Evolutionary conservation across 1,284 basidiomycete species (phyloP), one percentile per base, ranked within the genome.

Genomic region (Fomitiporia mediterranea): DNA sequence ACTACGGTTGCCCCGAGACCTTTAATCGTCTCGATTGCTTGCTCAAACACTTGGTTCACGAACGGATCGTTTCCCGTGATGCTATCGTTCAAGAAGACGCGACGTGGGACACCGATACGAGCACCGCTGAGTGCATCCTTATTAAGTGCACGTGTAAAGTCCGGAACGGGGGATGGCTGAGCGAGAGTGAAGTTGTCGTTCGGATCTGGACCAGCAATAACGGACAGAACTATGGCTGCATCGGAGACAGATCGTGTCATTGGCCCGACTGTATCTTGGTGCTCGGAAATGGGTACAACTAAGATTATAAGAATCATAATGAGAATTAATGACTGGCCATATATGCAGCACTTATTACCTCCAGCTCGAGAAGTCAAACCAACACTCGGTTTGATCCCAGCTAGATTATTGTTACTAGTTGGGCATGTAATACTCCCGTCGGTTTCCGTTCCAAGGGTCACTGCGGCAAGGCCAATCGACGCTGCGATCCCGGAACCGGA

Each of bases 201-300:
- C 2, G 75, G 72, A 58, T 82, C 84, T 17, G 69, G 72, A 0
- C 84, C 83, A 1, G 83, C 82, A 51, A 87, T 85, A 35, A 79
- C 63, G 7, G 76, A 77, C 17, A 86, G 73, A 1, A 86, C 76
- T 37, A 77, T 72, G 0, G 83, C 83, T 0, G 80, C 82, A 56
- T 87, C 84, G 0, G 78, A 68, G 30, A 85, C 65, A 1, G 80
- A 80, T 34, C 83, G 77, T 0, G 77, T 71, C 62, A 86, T 78
- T 0, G 84, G 83, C 0, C 84, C 84, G 1, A 85, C 74, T 0
- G 81, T 82, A 62, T 86, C 84, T 65, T 85, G 83, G 62, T 84
- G 77, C 30, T 73, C 70, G 0, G 82, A 82, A 6, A 84, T 80
- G 0, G 83, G 83, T 37, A 84, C 70, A 1, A 85, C 83, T 81